Percentiles rank a stretch among this genome's conserved stretches.
phyloP scores from a whole-genome alignment of 768 basidiomycete species.

The Lactarius hatsudake region DNA sequence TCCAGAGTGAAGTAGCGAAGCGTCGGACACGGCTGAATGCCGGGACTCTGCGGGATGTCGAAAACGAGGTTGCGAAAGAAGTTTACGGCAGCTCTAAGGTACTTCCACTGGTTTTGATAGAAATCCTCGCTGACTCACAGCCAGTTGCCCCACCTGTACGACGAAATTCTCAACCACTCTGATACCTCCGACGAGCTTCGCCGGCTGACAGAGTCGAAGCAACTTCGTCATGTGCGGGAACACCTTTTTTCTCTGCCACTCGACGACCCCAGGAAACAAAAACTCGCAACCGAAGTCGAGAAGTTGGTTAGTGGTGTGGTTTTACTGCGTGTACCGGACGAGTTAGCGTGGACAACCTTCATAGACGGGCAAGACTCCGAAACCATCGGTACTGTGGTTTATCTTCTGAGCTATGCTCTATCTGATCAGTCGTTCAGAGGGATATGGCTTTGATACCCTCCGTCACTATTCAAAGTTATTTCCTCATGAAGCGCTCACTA shows the following conservation, averaged over 20 bases:
- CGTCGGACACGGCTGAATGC: conserved; percentile 76
- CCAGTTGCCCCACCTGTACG: conserved; percentile 70
- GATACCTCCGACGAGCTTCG: conserved; percentile 76
- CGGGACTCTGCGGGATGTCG: conserved; percentile 53
- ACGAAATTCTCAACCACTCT: conserved; percentile 80
- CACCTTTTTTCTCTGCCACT: conserved; percentile 61
- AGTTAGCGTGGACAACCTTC: conserved; percentile 76
- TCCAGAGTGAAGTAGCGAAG: conserved; percentile 70
- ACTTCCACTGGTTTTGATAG: conserved; percentile 17
- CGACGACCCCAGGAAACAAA: conserved; percentile 40
- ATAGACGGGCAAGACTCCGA: conserved; percentile 73
- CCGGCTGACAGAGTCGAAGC: conserved; percentile 70
- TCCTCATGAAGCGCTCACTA: conserved; percentile 54
- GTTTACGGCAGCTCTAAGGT: conserved; percentile 63
- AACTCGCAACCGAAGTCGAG: conserved; percentile 60
- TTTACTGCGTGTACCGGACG: conserved; percentile 71
- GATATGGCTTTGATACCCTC: conserved; percentile 56
- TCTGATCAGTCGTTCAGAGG: conserved; percentile 41
- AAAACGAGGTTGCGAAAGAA: conserved; percentile 64
- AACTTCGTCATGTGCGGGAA: conserved; percentile 61
- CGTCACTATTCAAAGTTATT: conserved; percentile 64
- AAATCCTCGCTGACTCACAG: conserved; percentile 2
- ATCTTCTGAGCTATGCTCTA: conserved; percentile 12
- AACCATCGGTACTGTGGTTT: conserved; percentile 50
- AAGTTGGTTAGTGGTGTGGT: conserved; percentile 73